A percentile compares a stretch with the other conserved stretches of the same genome.
These are phyloP conservation scores for Arthrobotrys sinensis DNA, from an alignment of 2,329 filamentous ascomycete species.

Conservation along the genomic window DNA sequence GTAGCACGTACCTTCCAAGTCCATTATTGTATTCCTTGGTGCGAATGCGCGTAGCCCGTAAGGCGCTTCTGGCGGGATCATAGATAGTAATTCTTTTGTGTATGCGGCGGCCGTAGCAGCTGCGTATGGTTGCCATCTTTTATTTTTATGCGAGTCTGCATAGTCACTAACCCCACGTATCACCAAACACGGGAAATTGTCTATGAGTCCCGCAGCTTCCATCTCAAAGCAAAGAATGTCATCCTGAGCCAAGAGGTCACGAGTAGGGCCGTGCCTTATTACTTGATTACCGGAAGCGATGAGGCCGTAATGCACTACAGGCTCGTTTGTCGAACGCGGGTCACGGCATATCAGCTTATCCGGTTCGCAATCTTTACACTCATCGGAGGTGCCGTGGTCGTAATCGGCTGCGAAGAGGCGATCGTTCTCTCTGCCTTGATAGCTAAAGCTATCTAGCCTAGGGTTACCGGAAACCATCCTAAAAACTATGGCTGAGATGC, in stretches of 20 bases:
- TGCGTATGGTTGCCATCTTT: background rate
- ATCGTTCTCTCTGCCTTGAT: background rate
- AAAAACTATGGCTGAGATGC: no score
- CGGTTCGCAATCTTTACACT: background rate
- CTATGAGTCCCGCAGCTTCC: background rate
- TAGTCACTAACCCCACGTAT: conserved; percentile 62
- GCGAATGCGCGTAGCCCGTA: no score
- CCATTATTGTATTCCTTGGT: no score
- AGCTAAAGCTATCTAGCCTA: background rate
- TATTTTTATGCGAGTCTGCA: conserved; percentile 59
- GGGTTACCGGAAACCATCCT: background rate
- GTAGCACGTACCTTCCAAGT: no score
- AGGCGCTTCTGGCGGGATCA: no score
- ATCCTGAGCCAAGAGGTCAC: background rate
- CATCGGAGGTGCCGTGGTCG: background rate
- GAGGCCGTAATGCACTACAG: conserved; percentile 27
- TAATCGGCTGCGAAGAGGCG: background rate
- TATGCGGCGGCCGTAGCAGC: background rate
- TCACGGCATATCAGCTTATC: no score
- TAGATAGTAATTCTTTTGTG: background rate
- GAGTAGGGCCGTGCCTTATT: conserved; percentile 24
- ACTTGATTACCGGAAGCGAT: conserved; percentile 24
- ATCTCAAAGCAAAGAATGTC: conserved; percentile 11
- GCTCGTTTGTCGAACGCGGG: background rate
- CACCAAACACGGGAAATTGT: conserved; percentile 57